Conservation (phyloP, 805 yeast genomes). For the Teunomyces barrocoloradensis region DNA sequence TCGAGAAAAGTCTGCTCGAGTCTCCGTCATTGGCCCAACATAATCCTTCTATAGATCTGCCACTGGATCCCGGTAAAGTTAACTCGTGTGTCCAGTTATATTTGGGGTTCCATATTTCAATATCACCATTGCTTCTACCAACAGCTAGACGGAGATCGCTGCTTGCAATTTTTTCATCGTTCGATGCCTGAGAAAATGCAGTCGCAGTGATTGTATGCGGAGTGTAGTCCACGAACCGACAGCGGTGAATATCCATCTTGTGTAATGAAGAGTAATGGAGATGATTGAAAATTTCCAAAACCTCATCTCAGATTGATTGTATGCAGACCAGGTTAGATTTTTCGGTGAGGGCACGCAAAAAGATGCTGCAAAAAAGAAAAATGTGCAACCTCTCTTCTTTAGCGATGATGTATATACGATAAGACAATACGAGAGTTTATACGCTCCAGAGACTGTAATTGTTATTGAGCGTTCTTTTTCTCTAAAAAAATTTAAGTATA, state of each 20-base stretch:
- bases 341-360: conserved; percentile 2
- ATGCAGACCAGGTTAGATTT: background rate
- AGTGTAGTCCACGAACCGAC: conserved; percentile 85
- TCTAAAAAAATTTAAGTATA: background rate
- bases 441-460: too few species aligned
- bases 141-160: conserved; percentile 75
- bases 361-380: background rate
- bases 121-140: conserved; percentile 91
- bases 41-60: conserved; percentile 84
- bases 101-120: conserved; percentile 93
- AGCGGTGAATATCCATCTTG: conserved; percentile 77
- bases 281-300: conserved; percentile 8
- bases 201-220: conserved; percentile 82
- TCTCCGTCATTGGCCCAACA: conserved; percentile 65
- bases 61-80: conserved; percentile 71
- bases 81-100: conserved; percentile 77
- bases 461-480: too few species aligned
- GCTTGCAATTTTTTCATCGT: conserved; percentile 36
- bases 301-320: conserved; percentile 7
- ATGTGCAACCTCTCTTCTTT: background rate
- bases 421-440: too few species aligned
- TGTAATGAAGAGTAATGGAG: background rate
- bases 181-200: conserved; percentile 67
- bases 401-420: too few species aligned
- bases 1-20: conserved; percentile 74